Percentiles rank a stretch among this genome's conserved stretches.
Conservation (phyloP, 1,284 basidiomycete species). For the Boletus sp. region DNA sequence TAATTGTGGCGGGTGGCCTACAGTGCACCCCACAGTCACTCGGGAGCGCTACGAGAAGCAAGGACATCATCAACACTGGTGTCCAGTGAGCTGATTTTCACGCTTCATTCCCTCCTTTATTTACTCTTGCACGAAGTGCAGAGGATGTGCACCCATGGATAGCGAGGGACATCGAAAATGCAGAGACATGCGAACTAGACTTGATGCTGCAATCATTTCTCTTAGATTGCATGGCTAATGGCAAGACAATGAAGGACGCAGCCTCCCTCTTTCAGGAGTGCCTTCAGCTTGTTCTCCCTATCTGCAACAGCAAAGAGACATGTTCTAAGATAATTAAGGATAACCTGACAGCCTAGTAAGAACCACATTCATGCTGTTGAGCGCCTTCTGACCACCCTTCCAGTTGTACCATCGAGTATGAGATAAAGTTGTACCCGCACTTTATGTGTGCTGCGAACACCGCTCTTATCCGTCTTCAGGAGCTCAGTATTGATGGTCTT, state of each 20-base stretch:
- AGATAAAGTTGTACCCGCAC: background rate
- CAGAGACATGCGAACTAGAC: background rate
- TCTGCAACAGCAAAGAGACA: background rate
- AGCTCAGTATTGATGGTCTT: background rate
- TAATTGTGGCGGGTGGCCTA: no score
- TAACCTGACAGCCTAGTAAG: background rate
- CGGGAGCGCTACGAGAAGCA: slow-evolving; percentile 4
- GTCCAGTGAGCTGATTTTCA: background rate
- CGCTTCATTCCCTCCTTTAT: no score
- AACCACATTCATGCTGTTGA: no score
- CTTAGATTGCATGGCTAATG: slow-evolving; percentile 3
- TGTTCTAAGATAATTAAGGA: no score
- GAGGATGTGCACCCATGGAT: background rate
- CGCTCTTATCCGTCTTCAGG: background rate
- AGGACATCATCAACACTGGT: background rate
- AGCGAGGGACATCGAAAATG: background rate
- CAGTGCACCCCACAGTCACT: background rate
- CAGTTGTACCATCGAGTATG: background rate
- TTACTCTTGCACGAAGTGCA: no score
- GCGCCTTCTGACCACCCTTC: no score
- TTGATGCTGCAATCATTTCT: background rate
- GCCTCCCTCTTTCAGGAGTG: background rate
- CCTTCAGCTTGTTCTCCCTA: background rate
- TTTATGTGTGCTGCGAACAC: background rate
- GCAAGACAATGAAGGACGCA: no score